These are phyloP conservation scores for Exutisphaerella laricina DNA, from an alignment of 2,329 filamentous ascomycete species.

Conservation along the genomic window DNA sequence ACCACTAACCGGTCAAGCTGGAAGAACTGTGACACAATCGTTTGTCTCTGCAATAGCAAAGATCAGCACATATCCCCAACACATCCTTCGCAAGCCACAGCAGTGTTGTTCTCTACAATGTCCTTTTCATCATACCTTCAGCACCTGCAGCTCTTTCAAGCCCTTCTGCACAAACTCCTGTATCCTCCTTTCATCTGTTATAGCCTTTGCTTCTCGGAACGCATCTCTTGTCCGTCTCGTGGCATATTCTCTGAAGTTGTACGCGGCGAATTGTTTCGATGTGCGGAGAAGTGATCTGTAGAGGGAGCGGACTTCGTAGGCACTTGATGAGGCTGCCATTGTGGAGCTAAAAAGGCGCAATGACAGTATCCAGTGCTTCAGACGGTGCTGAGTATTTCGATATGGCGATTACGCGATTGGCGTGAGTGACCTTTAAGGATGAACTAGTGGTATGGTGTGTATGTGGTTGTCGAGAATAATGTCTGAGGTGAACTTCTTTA, in stretches of 20 bases:
- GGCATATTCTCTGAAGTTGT: slow-evolving; percentile 98
- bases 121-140: slow-evolving; percentile 65
- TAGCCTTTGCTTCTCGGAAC: slow-evolving; percentile 72
- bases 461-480: too few species aligned
- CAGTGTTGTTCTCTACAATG: not conserved
- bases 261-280: slow-evolving; percentile 79
- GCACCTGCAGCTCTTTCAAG: slow-evolving; percentile 73
- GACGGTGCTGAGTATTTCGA: too few species aligned
- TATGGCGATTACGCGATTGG: too few species aligned
- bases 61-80: slow-evolving; percentile 34
- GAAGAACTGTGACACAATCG: slow-evolving; percentile 89
- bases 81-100: not conserved
- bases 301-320: slow-evolving; percentile 30
- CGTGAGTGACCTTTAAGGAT: too few species aligned
- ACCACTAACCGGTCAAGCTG: slow-evolving; percentile 87
- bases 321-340: slow-evolving; percentile 19
- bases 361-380: too few species aligned
- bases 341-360: not conserved
- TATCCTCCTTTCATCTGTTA: slow-evolving; percentile 67
- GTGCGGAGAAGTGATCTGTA: slow-evolving; percentile 89
- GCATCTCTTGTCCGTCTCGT: slow-evolving; percentile 83
- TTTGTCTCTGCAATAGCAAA: slow-evolving; percentile 69
- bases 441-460: too few species aligned
- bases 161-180: slow-evolving; percentile 89
- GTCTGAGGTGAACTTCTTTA: too few species aligned